Evolutionary conservation across 306 rosid genomes (phyloP), one percentile per base, ranked within the genome.

Genomic region (Medicago ruthenica): DNA sequence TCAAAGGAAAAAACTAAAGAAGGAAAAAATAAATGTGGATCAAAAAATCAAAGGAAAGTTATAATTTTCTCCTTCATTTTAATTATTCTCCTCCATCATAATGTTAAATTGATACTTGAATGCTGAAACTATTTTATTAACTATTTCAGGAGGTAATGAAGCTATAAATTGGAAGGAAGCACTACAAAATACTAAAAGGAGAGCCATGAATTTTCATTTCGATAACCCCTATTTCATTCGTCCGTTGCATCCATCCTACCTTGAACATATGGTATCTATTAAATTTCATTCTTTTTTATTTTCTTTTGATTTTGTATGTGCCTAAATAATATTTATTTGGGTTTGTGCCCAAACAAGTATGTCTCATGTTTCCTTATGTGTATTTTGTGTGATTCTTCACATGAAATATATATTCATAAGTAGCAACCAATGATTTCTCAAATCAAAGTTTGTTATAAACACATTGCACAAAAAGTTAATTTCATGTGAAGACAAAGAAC

Each of bases 181-280:
- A 27, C 8, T 57, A 8, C 5, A 50, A 27, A 22, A 1, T 0
- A 7, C 71, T 34, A 13, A 7, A 8, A 17, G 7, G 15, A 63
- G 40, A 75, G 72, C 72, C 4, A 18, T 7, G 6, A 1, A 39
- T 0, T 63, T 48, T n/a, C 13, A 6, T 3, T 8, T 60, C 5
- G 3, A 47, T 3, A 36, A 75, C 9, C 78, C 79, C 10, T 48
- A 0, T 37, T 63, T 75, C 64, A 64, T 75, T 17, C 36, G 14
- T 2, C 18, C 12, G 17, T 4, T 75, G 22, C 17, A 7, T 1
- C 22, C 10, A 60, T 18, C 79, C 4, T 75, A 63, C 40, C 34
- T 74, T 4, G 8, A 42, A 22, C 11, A 8, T 24, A 0, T 73
- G 68, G 71, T 66, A 66, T n/a, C 3, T 6, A n/a, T n/a, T n/a